A percentile compares a stretch with the other conserved stretches of the same genome.
phyloP scores from a whole-genome alignment of 129 eudicot species.

The Chrysanthemum seticuspe region DNA sequence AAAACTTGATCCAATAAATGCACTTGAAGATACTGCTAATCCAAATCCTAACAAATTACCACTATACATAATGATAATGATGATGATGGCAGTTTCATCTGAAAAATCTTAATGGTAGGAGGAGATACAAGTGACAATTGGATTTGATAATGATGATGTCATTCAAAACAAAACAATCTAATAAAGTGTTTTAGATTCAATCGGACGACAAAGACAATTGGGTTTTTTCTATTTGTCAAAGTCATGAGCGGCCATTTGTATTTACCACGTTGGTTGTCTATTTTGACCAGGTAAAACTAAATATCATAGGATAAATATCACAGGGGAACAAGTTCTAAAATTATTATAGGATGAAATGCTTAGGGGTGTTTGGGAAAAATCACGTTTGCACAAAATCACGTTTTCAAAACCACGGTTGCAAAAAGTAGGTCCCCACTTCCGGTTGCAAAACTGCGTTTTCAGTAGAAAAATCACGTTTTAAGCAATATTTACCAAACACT shows the following conservation, averaged over 20 bases:
- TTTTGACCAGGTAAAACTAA: no score
- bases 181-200: not conserved
- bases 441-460: no score
- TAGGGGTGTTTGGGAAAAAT: no score
- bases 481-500: no score
- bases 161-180: not conserved
- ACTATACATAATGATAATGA: conserved; percentile 47
- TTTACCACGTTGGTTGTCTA: not conserved
- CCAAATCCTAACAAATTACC: conserved; percentile 74
- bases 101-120: not conserved
- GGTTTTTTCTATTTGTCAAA: not conserved
- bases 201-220: not conserved
- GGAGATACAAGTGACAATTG: not conserved
- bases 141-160: not conserved
- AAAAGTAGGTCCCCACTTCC: no score
- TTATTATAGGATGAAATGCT: no score
- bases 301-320: no score
- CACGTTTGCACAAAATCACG: no score
- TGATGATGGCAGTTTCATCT: conserved; percentile 12
- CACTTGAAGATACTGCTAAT: conserved; percentile 83
- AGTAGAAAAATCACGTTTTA: no score
- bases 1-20: conserved; percentile 89
- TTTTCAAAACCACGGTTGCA: no score
- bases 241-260: conserved; percentile 28
- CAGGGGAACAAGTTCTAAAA: no score